Conservation (phyloP, 1,284 basidiomycete species). For the Hemileia vastatrix region DNA sequence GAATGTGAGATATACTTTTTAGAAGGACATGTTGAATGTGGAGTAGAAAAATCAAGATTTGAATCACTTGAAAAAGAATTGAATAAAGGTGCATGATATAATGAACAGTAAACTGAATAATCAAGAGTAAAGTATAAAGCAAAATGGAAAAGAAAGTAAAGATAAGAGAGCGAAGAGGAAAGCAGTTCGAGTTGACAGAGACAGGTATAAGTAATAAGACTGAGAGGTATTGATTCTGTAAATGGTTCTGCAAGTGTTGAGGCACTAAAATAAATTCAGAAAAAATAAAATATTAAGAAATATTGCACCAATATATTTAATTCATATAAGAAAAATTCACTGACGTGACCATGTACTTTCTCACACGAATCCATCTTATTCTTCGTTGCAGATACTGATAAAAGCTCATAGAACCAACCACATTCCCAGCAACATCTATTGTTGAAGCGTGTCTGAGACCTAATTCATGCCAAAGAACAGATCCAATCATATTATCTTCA, state of each 20-base stretch:
- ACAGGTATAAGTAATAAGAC: conserved; percentile 56
- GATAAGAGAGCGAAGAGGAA: conserved; percentile 21
- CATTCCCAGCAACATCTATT: conserved; percentile 74
- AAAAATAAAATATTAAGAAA: background rate
- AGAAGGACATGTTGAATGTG: conserved; percentile 61
- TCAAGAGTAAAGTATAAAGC: conserved; percentile 36
- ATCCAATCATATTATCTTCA: conserved; percentile 91
- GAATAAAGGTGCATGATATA: conserved; percentile 1
- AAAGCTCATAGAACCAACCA: conserved; percentile 74
- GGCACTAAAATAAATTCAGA: conserved; percentile 35
- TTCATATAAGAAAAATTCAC: background rate
- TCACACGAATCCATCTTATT: conserved; percentile 84
- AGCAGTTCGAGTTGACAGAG: conserved; percentile 49
- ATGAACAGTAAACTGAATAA: conserved; percentile 28
- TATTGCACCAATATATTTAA: background rate
- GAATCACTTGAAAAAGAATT: background rate
- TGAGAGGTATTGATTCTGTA: conserved; percentile 68
- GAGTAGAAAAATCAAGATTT: conserved; percentile 51
- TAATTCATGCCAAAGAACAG: conserved; percentile 80
- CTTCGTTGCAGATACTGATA: conserved; percentile 71
- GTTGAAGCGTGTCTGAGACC: conserved; percentile 74
- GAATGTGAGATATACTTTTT: conserved; percentile 37
- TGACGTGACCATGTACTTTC: conserved; percentile 73
- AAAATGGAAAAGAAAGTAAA: conserved; percentile 32
- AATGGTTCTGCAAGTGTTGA: conserved; percentile 80